Percentiles rank a stretch among this genome's conserved stretches.
Conservation (phyloP, 192 early-diverging fungal species). For the Dispira simplex region DNA sequence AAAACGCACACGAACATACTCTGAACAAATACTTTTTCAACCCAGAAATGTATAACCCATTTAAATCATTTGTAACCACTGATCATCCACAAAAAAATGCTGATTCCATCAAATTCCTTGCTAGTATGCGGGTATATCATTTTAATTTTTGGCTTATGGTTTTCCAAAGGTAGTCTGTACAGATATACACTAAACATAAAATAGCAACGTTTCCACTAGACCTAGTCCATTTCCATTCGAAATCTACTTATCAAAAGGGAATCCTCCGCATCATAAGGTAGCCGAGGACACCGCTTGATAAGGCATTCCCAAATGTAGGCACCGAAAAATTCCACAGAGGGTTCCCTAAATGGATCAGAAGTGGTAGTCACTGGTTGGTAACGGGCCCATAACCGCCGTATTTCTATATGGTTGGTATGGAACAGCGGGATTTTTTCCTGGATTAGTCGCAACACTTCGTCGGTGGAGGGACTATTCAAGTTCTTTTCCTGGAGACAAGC, state of each 20-base stretch:
- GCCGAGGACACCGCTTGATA: background rate
- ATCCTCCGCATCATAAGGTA: constrained; percentile 3
- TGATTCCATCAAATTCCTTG: no score
- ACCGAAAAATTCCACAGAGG: background rate
- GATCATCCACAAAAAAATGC: no score
- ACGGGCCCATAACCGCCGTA: background rate
- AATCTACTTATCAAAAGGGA: background rate
- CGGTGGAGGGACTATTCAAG: background rate
- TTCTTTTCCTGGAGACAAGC: constrained; percentile 3
- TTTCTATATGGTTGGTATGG: background rate
- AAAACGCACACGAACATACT: no score
- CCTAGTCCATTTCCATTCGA: no score
- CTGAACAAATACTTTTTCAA: no score
- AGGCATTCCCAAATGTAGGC: background rate
- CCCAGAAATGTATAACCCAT: no score
- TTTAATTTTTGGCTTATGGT: no score
- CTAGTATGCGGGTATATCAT: no score
- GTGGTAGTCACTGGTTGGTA: background rate
- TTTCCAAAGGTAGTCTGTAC: no score
- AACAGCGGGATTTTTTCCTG: background rate
- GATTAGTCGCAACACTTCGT: constrained; percentile 1
- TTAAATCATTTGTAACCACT: no score
- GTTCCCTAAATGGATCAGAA: background rate
- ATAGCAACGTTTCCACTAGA: no score
- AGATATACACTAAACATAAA: no score